Conservation (phyloP, 2,329 filamentous ascomycete species). For the Paraconiothyrium sp. region DNA sequence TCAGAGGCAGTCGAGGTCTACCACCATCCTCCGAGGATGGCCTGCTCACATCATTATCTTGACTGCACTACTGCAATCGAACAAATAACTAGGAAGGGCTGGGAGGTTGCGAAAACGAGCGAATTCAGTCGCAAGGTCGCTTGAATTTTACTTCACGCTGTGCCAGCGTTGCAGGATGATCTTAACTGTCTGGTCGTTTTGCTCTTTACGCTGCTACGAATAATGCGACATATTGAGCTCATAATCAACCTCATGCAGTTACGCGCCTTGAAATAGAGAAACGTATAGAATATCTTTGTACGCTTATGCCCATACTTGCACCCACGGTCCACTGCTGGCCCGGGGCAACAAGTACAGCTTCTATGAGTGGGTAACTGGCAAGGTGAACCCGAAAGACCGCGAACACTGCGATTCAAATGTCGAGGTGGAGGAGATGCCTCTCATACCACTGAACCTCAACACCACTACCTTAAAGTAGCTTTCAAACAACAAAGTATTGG, state of each 20-base stretch:
- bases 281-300: too few relatives aligned
- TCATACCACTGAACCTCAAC: slow-evolving; percentile 6
- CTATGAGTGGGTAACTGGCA: too few relatives aligned
- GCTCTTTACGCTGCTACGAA: not conserved
- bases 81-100: too few relatives aligned
- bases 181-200: too few relatives aligned
- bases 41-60: not conserved
- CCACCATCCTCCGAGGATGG: not conserved
- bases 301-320: too few relatives aligned
- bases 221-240: not conserved
- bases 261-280: not conserved
- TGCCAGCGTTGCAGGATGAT: too few relatives aligned
- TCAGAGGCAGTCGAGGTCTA: not conserved
- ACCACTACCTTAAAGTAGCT: not conserved
- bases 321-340: not conserved
- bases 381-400: not conserved
- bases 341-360: slow-evolving; percentile 1
- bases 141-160: too few relatives aligned
- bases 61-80: not conserved
- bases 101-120: too few relatives aligned
- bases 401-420: too few relatives aligned
- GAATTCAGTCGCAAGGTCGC: too few relatives aligned
- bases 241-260: not conserved
- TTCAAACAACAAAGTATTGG: not conserved
- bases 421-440: not conserved